Conservation (phyloP, 1,284 basidiomycete genomes). For the Dichomitus squalens region DNA sequence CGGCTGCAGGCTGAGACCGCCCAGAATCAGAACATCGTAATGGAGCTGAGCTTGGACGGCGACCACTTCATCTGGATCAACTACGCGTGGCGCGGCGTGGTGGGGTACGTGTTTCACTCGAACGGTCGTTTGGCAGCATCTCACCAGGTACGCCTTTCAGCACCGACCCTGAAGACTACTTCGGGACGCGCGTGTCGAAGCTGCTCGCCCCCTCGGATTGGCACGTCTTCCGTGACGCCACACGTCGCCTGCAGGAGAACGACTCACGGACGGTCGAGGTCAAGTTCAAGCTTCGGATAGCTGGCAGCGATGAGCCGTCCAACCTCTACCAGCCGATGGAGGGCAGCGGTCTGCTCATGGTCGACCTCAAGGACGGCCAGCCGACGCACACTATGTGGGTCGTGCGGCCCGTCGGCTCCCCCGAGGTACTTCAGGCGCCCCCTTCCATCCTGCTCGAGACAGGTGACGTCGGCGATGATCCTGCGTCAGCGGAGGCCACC, state of each 20-base stretch:
- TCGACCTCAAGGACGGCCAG: slow-evolving; percentile 83
- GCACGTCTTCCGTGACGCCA: slow-evolving; percentile 88
- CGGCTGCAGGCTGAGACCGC: slow-evolving; percentile 89
- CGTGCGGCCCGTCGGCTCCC: slow-evolving; percentile 80
- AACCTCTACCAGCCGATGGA: slow-evolving; percentile 87
- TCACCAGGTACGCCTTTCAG: slow-evolving; percentile 42
- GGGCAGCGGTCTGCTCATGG: slow-evolving; percentile 98
- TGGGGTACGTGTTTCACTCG: slow-evolving; percentile 70
- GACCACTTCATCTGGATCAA: slow-evolving; percentile 94
- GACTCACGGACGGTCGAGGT: slow-evolving; percentile 95
- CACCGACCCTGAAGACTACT: slow-evolving; percentile 81
- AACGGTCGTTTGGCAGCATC: background rate
- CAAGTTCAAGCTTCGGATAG: slow-evolving; percentile 82
- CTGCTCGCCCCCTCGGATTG: slow-evolving; percentile 86
- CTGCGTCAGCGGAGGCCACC: slow-evolving; percentile 36
- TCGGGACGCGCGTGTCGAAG: slow-evolving; percentile 81
- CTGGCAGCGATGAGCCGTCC: slow-evolving; percentile 54
- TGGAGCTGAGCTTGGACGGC: slow-evolving; percentile 93
- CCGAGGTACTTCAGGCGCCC: slow-evolving; percentile 64
- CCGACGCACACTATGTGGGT: slow-evolving; percentile 99
- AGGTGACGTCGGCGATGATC: slow-evolving; percentile 55
- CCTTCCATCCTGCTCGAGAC: slow-evolving; percentile 58
- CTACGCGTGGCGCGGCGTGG: slow-evolving; percentile 90
- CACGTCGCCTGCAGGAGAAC: slow-evolving; percentile 83
- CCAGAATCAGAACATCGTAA: slow-evolving; percentile 92